Conservation (phyloP, 768 basidiomycete genomes). For the Amanita brunnescens region DNA sequence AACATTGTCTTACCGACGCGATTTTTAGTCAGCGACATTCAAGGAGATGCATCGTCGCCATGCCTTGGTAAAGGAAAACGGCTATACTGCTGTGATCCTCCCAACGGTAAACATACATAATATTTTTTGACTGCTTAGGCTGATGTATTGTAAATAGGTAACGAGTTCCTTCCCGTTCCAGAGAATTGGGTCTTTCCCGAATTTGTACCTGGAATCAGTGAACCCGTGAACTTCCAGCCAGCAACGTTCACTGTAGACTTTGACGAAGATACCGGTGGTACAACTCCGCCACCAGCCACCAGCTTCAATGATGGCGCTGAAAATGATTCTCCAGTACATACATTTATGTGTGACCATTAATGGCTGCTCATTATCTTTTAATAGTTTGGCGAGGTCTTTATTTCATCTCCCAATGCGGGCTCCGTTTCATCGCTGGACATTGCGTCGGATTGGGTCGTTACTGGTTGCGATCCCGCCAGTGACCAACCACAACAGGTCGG, state of each 20-base stretch:
- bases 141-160: background rate
- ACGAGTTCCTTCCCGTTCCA: constrained; percentile 8
- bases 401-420: constrained; percentile 17
- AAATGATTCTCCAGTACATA: constrained; percentile 1
- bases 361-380: background rate
- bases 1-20: background rate
- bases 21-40: constrained; percentile 14
- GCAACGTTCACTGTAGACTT: constrained; percentile 13
- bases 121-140: background rate
- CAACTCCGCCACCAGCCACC: background rate
- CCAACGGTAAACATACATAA: constrained; percentile 3
- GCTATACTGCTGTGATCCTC: constrained; percentile 14
- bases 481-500: constrained; percentile 14
- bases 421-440: constrained; percentile 16
- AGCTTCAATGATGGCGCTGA: background rate
- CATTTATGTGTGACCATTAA: background rate
- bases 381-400: constrained; percentile 16
- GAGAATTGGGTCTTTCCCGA: constrained; percentile 14
- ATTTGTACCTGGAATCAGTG: constrained; percentile 11
- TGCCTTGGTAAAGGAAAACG: constrained; percentile 11
- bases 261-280: constrained; percentile 11
- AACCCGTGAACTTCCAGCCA: constrained; percentile 2
- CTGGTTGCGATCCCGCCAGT: constrained; percentile 12
- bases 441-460: constrained; percentile 17
- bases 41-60: constrained; percentile 13